A percentile compares a stretch with the other conserved stretches of the same genome.
Conservation (phyloP, 1,284 basidiomycete genomes). For the Quambalaria eucalypti region DNA sequence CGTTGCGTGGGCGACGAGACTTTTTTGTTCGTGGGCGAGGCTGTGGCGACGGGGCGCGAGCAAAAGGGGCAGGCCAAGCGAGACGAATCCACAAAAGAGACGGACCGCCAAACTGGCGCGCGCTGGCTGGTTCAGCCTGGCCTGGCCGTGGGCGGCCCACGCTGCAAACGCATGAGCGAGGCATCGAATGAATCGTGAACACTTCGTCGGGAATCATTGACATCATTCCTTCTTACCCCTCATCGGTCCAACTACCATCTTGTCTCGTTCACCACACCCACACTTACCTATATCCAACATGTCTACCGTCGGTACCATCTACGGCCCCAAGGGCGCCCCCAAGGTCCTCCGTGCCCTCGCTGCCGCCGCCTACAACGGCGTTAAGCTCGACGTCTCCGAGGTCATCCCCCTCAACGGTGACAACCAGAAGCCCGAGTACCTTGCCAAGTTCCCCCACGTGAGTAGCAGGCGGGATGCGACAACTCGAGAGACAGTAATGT, state of each 20-base stretch:
- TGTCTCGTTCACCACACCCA: slow-evolving; percentile 9
- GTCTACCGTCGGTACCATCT: slow-evolving; percentile 41
- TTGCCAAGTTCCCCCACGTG: slow-evolving; percentile 30
- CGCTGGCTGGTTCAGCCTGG: no score
- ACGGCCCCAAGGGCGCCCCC: slow-evolving; percentile 24
- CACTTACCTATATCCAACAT: slow-evolving; percentile 19
- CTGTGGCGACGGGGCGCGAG: no score
- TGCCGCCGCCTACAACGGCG: slow-evolving; percentile 41
- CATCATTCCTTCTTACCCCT: neutral
- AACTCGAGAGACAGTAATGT: neutral
- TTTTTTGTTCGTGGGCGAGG: no score
- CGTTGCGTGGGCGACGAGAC: no score
- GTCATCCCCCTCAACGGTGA: slow-evolving; percentile 19
- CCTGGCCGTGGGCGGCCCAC: no score
- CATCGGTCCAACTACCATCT: slow-evolving; percentile 8
- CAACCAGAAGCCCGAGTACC: slow-evolving; percentile 39
- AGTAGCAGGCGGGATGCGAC: neutral
- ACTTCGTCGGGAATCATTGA: no score
- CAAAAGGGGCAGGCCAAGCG: no score
- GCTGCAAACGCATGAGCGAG: no score
- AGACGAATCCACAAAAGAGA: no score
- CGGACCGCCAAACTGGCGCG: no score
- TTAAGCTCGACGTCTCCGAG: slow-evolving; percentile 36
- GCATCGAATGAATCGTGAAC: no score
- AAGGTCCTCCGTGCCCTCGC: slow-evolving; percentile 30